Percentiles rank a stretch among this genome's conserved stretches.
Conservation (phyloP, 768 basidiomycete species). For the Pleurotus ostreatus region DNA sequence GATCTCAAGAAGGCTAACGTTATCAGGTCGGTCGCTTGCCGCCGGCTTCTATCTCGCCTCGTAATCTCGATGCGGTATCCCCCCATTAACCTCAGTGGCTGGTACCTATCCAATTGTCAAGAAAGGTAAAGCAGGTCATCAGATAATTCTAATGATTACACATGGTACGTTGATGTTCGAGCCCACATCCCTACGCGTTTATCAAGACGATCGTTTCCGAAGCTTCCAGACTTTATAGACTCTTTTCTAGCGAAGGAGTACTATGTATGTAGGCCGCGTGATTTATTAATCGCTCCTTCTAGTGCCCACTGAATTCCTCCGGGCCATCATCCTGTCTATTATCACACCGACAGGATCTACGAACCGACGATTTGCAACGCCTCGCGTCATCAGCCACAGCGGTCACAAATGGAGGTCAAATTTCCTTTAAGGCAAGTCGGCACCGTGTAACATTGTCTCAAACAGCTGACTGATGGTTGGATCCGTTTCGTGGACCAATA, state of each 20-base stretch:
- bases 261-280: no score
- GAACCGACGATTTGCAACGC: no score
- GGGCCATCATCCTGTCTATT: no score
- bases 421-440: neutral
- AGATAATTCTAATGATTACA: slow-evolving; percentile 7
- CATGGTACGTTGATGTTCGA: slow-evolving; percentile 1
- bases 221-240: no score
- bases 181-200: neutral
- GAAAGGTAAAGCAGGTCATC: slow-evolving; percentile 1
- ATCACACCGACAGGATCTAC: no score
- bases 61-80: slow-evolving; percentile 2
- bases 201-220: neutral
- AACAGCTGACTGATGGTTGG: neutral
- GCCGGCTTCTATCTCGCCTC: slow-evolving; percentile 3
- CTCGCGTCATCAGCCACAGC: no score
- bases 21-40: slow-evolving; percentile 7
- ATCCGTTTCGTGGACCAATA: neutral
- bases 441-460: neutral
- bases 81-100: slow-evolving; percentile 2
- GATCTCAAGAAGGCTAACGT: slow-evolving; percentile 5
- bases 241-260: no score
- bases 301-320: no score
- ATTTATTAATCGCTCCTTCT: no score
- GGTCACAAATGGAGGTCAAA: neutral
- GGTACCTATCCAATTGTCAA: slow-evolving; percentile 3